Base-by-base conservation (phyloP, 2,329 filamentous ascomycete genomes). In the Stylonectria norvegica region DNA sequence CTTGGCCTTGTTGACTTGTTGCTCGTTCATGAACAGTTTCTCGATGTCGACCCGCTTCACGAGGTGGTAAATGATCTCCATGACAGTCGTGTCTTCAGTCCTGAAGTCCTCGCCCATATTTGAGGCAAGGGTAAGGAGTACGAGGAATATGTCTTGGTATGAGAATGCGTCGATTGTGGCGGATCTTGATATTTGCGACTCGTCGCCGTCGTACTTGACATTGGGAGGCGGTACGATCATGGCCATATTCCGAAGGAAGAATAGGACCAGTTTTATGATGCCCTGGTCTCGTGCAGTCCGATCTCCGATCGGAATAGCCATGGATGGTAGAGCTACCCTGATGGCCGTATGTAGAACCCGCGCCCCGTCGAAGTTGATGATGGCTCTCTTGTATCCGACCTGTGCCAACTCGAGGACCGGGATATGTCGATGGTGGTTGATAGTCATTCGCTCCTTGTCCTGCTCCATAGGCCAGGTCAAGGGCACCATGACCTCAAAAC, bases 61-160 rank as follows among this genome's bases (percentile, higher is more conserved):
- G 1, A 98, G 64, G 55, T 97, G 89, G 64, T 95, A 98, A 19
- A 98, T 68, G 27, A 91, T 86, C 60, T 98, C 93, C 67, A 98
- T 79, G 16, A 96, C 66, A n/a, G 89, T 76, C 2, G 91, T 82
- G 59, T 97, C 91, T 53, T 97, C 89, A 12, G 83, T 81, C 46
- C 85, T 82, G 62, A 96, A 98, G 55, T 97, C 91, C 28, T 96
- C 89, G 22, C 87, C 88, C 71, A 96, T 91, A 48, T 91, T 94
- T 2, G 90, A 96, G 10, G 89, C 86, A 34, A 98, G 72, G 0
- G 89, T 95, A 37, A 97, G 70, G 16, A 98, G 67, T 3, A 94
- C 75, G 38, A 88, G 80, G 54, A 97, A 86, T 16, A 95, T 86
- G 61, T 96, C 90, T 63, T 98, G 93, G 49, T 85, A 83, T 25